These are phyloP conservation scores for Grosmannia huntii DNA, from an alignment of 2,329 filamentous ascomycete species.

Conservation along the genomic window DNA sequence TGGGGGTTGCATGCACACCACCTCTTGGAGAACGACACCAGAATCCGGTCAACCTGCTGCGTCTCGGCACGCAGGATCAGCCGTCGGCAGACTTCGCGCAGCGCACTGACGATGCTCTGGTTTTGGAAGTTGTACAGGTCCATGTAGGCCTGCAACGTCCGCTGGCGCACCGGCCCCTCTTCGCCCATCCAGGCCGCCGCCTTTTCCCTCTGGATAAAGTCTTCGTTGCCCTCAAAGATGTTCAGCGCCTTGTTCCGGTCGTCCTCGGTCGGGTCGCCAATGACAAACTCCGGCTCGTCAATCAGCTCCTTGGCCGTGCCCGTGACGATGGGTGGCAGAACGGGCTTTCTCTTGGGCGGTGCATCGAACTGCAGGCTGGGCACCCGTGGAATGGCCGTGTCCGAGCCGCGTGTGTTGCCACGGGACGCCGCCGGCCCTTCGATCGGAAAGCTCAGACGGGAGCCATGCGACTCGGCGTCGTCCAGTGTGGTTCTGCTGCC, in stretches of 20 bases:
- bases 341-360: not conserved
- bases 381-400: slow-evolving; percentile 26
- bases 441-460: slow-evolving; percentile 29
- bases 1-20: slow-evolving; percentile 92
- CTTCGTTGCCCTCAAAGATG: slow-evolving; percentile 76
- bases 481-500: slow-evolving; percentile 9
- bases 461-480: slow-evolving; percentile 16
- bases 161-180: slow-evolving; percentile 44
- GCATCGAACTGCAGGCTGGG: slow-evolving; percentile 32
- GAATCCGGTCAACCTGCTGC: slow-evolving; percentile 89
- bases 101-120: slow-evolving; percentile 63
- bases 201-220: slow-evolving; percentile 64
- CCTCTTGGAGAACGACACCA: slow-evolving; percentile 75
- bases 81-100: slow-evolving; percentile 70
- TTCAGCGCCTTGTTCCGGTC: slow-evolving; percentile 67
- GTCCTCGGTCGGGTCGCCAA: slow-evolving; percentile 49
- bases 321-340: not conserved
- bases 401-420: slow-evolving; percentile 22
- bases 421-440: slow-evolving; percentile 25
- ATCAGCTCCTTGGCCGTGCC: slow-evolving; percentile 24
- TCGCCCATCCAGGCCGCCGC: slow-evolving; percentile 86
- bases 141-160: slow-evolving; percentile 69
- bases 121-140: slow-evolving; percentile 77
- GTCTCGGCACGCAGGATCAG: slow-evolving; percentile 82
- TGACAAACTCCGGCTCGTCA: slow-evolving; percentile 44